A percentile compares a stretch with the other conserved stretches of the same genome.
Evolutionary conservation across 2,329 filamentous ascomycete species (phyloP).

Genomic region (Paecilomyces sp.): DNA sequence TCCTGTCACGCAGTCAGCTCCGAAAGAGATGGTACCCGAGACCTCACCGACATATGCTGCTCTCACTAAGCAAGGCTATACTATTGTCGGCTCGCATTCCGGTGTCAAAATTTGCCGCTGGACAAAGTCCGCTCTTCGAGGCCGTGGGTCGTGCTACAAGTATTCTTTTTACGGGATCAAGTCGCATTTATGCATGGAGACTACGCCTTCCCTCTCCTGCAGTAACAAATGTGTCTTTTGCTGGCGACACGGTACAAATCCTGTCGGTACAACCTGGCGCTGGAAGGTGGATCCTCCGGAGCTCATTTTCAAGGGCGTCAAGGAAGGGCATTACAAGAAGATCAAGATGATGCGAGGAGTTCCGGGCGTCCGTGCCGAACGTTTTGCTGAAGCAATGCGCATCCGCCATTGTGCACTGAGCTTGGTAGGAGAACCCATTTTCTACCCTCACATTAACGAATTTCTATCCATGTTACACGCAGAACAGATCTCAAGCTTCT

Average conservation of each 20-base stretch:
- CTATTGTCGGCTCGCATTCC: constrained; percentile 89
- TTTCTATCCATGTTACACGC: constrained; percentile 75
- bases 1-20: constrained; percentile 25
- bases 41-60: constrained; percentile 81
- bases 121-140: constrained; percentile 94
- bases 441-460: constrained; percentile 95
- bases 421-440: constrained; percentile 95
- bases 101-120: constrained; percentile 97
- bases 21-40: constrained; percentile 92
- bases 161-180: constrained; percentile 95
- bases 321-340: constrained; percentile 89
- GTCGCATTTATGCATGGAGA: constrained; percentile 97
- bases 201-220: constrained; percentile 89
- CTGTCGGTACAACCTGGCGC: constrained; percentile 91
- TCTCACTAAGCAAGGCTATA: constrained; percentile 93
- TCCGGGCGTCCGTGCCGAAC: constrained; percentile 82
- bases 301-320: constrained; percentile 82
- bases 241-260: constrained; percentile 97
- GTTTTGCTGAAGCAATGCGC: constrained; percentile 85
- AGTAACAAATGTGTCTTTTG: constrained; percentile 99
- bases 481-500: constrained; percentile 84
- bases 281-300: constrained; percentile 92
- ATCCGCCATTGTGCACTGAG: constrained; percentile 90
- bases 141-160: constrained; percentile 94
- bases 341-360: constrained; percentile 96